Percentiles rank a stretch among this genome's conserved stretches.
phyloP scores from a whole-genome alignment of 1,139 yeast species.

The Protomyces lactucae-debilis region DNA sequence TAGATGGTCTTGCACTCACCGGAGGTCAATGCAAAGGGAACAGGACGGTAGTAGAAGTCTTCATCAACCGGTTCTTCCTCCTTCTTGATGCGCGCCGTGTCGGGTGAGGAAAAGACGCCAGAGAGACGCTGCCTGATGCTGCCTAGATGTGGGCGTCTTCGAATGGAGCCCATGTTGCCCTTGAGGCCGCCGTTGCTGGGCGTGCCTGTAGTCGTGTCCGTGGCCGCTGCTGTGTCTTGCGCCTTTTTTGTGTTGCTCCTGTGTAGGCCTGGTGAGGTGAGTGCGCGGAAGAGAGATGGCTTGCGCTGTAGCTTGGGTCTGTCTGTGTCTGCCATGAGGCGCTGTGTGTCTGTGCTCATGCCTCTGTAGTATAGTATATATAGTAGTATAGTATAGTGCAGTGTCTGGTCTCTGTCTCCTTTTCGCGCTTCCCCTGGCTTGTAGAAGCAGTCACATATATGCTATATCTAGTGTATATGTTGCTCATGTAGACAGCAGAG shows the following conservation, averaged over 20 bases:
- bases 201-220: not conserved
- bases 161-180: not conserved
- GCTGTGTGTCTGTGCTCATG: not conserved
- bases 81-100: not conserved
- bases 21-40: constrained; percentile 1
- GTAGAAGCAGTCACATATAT: no score
- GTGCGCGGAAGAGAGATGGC: not conserved
- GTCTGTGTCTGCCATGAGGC: not conserved
- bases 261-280: not conserved
- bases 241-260: not conserved
- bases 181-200: not conserved
- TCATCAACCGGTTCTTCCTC: not conserved
- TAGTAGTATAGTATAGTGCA: no score
- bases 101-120: constrained; percentile 1
- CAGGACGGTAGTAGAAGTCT: constrained; percentile 10
- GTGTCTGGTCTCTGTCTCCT: no score
- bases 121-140: constrained; percentile 7
- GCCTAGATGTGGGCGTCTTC: constrained; percentile 7
- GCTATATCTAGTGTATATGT: no score
- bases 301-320: not conserved
- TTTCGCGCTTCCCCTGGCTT: no score
- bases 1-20: constrained; percentile 3
- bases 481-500: no score
- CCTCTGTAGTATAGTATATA: no score
- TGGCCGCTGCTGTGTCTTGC: not conserved